Conservation (phyloP, 2,329 filamentous ascomycete species). For the Emmonsiellopsis sp. region DNA sequence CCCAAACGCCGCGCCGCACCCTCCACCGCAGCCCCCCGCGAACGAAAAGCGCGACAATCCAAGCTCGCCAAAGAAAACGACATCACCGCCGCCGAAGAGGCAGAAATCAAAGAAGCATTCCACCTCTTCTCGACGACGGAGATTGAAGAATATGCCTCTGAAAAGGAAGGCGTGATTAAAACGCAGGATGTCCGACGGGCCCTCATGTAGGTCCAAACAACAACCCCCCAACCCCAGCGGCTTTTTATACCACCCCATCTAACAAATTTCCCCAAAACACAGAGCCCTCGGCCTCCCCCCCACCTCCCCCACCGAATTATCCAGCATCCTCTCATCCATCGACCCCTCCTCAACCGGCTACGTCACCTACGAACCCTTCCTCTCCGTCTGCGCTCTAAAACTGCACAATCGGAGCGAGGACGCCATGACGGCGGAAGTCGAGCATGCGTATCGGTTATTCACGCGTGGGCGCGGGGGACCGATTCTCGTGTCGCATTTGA, state of each 20-base stretch:
- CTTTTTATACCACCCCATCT: neutral
- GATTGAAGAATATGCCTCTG: slow-evolving; percentile 55
- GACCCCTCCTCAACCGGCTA: slow-evolving; percentile 75
- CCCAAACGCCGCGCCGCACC: slow-evolving; percentile 28
- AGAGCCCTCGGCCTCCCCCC: slow-evolving; percentile 77
- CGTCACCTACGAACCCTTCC: slow-evolving; percentile 70
- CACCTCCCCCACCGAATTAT: slow-evolving; percentile 54
- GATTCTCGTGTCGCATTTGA: slow-evolving; percentile 75
- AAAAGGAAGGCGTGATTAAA: slow-evolving; percentile 63
- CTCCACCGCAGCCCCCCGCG: slow-evolving; percentile 20
- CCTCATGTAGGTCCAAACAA: slow-evolving; percentile 50
- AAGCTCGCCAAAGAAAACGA: slow-evolving; percentile 90
- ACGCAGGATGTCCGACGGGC: slow-evolving; percentile 61
- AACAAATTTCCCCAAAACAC: neutral
- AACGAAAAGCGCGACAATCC: slow-evolving; percentile 52
- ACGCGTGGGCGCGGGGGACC: slow-evolving; percentile 49
- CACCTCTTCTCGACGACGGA: slow-evolving; percentile 55
- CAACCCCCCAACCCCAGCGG: neutral
- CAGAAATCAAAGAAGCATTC: slow-evolving; percentile 86
- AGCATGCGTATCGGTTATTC: slow-evolving; percentile 76
- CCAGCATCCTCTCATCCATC: slow-evolving; percentile 68
- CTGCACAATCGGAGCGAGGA: slow-evolving; percentile 52
- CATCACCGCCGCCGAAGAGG: slow-evolving; percentile 73
- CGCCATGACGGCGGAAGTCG: slow-evolving; percentile 59
- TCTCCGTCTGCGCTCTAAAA: slow-evolving; percentile 82